These are phyloP conservation scores for Apiospora saccharicola DNA, from an alignment of 2,329 filamentous ascomycete genomes.

Conservation along the genomic window DNA sequence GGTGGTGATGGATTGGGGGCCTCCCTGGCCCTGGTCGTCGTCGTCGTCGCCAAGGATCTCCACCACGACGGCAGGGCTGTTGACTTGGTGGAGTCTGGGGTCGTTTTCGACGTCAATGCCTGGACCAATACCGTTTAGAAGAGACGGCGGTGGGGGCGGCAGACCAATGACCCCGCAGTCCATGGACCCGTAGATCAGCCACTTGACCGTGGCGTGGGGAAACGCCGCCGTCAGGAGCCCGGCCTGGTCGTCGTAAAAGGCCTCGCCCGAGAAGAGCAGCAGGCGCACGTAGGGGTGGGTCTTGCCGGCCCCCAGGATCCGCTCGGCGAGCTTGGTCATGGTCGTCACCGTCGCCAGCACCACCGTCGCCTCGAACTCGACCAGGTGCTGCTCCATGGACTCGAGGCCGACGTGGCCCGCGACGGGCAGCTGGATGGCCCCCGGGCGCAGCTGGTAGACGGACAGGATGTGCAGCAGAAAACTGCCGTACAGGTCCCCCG, in stretches of 20 bases:
- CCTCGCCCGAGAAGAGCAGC: not conserved
- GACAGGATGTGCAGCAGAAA: conserved; percentile 6
- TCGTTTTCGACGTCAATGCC: not conserved
- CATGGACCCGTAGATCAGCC: conserved; percentile 5
- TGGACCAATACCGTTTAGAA: not conserved
- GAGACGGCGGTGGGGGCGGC: not conserved
- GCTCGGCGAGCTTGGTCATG: conserved; percentile 1
- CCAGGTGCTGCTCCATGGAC: not conserved
- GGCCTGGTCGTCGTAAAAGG: conserved; percentile 5
- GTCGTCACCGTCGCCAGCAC: not conserved
- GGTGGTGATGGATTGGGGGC: not conserved
- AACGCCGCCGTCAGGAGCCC: not conserved
- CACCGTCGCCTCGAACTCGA: not conserved
- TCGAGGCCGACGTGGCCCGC: conserved; percentile 1
- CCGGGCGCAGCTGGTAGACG: not conserved
- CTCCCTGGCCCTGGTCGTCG: not conserved
- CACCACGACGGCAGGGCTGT: not conserved
- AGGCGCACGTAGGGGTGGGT: conserved; percentile 7
- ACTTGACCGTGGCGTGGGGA: not conserved
- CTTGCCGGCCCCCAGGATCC: not conserved
- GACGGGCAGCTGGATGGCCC: not conserved
- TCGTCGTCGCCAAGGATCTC: not conserved
- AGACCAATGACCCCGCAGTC: not conserved
- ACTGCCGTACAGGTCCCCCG: conserved; percentile 4
- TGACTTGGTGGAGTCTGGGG: conserved; percentile 6